Evolutionary conservation across 176 grass and related monocot species (phyloP), one percentile per base, ranked within the genome.

Genomic region (Zoysia japonica): DNA sequence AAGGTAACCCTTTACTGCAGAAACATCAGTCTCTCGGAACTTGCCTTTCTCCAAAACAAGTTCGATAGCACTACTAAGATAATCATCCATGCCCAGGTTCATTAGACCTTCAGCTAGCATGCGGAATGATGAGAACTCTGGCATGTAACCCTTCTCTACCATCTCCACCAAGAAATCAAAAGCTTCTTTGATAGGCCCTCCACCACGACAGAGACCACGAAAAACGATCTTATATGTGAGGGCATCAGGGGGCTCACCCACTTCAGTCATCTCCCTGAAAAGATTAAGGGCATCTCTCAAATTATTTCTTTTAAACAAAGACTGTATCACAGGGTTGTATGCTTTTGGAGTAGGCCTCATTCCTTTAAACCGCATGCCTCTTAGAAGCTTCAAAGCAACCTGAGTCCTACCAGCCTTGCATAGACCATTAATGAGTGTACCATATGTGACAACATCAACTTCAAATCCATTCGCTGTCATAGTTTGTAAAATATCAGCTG

Each of bases 91-190:
- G 65, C 56, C 86, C 70, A 97, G 77, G 54, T 88, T 74, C 48
- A 97, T 75, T 39, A 97, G 84, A 71, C 94, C 94, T 84, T 97
- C 91, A 35, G 87, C 85, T 69, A 97, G 79, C 85, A 92, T 94
- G 6, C 68, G 75, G 67, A 97, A 97, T 13, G 91, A 90, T 36
- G 87, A 92, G 67, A 88, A 90, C 45, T 94, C 87, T n/a, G 91
- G 94, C 52, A 97, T 74, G 72, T 83, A 94, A 47, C 83, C 91
- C 35, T 92, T 87, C 65, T 90, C 80, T 49, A 80, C 84, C 87
- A 94, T 94, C 83, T 94, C 91, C 70, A 88, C 80, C 80, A 97
- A 42, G 85, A 97, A 97, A 76, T 92, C 91, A 75, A 88, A 87
- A 80, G 89, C 94, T 81, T 97, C 91, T 77, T 80, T 91, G 66